phyloP scores from a whole-genome alignment of 768 basidiomycete species.

The Pleurotus tuoliensis region DNA sequence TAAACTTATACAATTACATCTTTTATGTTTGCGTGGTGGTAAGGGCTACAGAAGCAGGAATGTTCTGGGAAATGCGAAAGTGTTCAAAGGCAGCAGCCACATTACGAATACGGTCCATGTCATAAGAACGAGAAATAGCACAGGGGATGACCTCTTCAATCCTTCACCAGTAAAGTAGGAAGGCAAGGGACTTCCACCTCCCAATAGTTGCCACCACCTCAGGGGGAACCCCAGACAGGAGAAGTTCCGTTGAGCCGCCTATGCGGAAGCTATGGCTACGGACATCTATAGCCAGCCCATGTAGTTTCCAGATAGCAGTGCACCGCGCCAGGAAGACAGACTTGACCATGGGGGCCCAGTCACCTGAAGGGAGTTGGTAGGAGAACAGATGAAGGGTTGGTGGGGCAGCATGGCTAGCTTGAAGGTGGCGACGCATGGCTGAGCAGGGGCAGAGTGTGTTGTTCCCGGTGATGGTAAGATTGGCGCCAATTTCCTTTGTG shows the following conservation, averaged over 20 bases:
- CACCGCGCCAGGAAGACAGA: conserved; percentile 10
- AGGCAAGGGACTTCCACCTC: conserved; percentile 27
- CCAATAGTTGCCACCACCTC: conserved; percentile 29
- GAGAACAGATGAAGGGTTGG: conserved; percentile 14
- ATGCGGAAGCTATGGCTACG: conserved; percentile 24
- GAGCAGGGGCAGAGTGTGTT: conserved; percentile 12
- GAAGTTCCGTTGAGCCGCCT: conserved; percentile 22
- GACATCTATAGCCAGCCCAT: conserved; percentile 4
- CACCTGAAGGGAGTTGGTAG: background rate
- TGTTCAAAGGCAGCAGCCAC: background rate
- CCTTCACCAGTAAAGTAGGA: conserved; percentile 24
- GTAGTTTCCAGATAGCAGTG: conserved; percentile 11
- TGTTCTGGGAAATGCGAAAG: background rate
- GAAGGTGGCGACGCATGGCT: conserved; percentile 21
- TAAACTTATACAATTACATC: too few species aligned
- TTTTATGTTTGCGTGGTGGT: too few species aligned
- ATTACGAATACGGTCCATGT: background rate
- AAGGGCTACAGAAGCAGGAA: background rate
- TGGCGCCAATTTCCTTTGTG: conserved; percentile 19
- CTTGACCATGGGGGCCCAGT: conserved; percentile 10
- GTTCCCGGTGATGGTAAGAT: conserved; percentile 19
- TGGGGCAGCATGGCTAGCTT: conserved; percentile 14
- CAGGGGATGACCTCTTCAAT: conserved; percentile 20
- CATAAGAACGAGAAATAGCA: conserved; percentile 7
- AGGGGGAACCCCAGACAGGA: conserved; percentile 22